Evolutionary conservation across 768 basidiomycete species (phyloP).

Genomic region (Russula griseocarnosa): DNA sequence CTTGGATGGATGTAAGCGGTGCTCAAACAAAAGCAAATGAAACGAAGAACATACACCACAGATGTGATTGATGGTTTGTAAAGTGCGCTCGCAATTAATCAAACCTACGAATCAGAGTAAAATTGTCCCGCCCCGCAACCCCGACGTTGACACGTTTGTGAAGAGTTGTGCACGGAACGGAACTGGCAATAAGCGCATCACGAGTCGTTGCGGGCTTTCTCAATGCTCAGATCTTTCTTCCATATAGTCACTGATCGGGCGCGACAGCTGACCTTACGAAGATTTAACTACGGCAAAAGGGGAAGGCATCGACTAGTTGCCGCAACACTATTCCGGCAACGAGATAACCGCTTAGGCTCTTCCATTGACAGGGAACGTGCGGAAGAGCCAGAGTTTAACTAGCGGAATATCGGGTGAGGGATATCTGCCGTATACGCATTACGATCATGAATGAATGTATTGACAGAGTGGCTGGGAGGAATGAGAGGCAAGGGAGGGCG

Average conservation of each 20-base stretch:
- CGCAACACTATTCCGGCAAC: conserved; percentile 1
- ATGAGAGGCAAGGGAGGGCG: not conserved
- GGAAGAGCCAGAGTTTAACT: not conserved
- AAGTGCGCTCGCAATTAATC: not conserved
- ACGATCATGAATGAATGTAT: not conserved
- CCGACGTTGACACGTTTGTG: not conserved
- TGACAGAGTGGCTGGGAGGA: not conserved
- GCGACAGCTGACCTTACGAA: not conserved
- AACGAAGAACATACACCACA: conserved; percentile 1
- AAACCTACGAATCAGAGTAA: not conserved
- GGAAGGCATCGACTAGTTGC: not conserved
- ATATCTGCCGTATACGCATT: not conserved
- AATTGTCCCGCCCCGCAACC: not conserved
- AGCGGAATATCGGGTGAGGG: not conserved
- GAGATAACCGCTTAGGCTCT: not conserved
- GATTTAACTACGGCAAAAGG: not conserved
- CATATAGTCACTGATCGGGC: not conserved
- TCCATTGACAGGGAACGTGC: not conserved
- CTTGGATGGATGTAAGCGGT: not conserved
- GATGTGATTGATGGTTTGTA: not conserved
- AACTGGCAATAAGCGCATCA: not conserved
- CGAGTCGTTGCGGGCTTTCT: not conserved
- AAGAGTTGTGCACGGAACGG: not conserved
- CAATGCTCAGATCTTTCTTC: not conserved
- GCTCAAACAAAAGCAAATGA: conserved; percentile 8